phyloP scores from a whole-genome alignment of 164 flowering plant genomes.

The Stephania cephalantha region DNA sequence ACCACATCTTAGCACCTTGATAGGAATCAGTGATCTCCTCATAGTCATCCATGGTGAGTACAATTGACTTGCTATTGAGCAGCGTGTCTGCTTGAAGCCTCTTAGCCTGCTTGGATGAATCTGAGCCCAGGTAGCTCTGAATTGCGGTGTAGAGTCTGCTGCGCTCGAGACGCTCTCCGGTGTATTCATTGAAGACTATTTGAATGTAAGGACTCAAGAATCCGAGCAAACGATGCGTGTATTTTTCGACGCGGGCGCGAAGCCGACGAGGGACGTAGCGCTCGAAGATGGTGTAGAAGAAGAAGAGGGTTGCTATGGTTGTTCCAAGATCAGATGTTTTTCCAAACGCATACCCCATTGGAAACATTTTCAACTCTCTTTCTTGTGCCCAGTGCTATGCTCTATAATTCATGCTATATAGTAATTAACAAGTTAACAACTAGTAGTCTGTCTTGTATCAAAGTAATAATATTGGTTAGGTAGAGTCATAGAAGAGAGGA shows the following conservation, averaged over 20 bases:
- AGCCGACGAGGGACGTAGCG: constrained; percentile 21
- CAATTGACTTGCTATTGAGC: constrained; percentile 23
- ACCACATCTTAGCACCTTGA: constrained; percentile 35
- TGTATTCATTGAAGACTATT: constrained; percentile 34
- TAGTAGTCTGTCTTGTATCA: no score
- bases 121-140: constrained; percentile 35
- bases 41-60: constrained; percentile 48
- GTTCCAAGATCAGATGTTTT: constrained; percentile 11
- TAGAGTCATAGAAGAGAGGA: no score
- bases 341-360: neutral
- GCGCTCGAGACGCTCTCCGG: constrained; percentile 24
- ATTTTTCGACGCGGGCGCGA: constrained; percentile 7
- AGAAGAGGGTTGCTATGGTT: constrained; percentile 13
- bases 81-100: constrained; percentile 37
- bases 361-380: neutral
- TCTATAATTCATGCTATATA: no score
- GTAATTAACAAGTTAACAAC: no score
- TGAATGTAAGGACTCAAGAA: constrained; percentile 18
- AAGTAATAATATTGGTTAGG: no score
- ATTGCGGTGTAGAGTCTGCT: constrained; percentile 36
- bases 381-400: no score
- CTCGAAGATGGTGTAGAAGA: constrained; percentile 19
- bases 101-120: constrained; percentile 28
- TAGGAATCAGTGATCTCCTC: constrained; percentile 48
- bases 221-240: constrained; percentile 1